Conservation (phyloP, 2,329 filamentous ascomycete genomes). For the Microdochium paspali region DNA sequence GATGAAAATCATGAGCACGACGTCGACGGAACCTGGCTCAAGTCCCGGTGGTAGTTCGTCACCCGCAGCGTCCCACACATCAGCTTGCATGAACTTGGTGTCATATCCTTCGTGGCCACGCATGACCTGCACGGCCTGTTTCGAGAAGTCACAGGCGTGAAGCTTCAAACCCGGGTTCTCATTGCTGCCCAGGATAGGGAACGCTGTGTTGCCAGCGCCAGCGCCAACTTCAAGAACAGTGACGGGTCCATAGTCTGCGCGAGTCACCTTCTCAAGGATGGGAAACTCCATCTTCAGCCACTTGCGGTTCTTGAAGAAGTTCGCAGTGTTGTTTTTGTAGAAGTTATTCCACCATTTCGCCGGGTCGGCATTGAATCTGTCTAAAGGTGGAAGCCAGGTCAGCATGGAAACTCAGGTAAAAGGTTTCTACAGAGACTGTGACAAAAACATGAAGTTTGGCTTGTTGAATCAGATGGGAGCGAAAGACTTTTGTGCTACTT, state of each 20-base stretch:
- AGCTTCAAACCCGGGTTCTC: constrained; percentile 73
- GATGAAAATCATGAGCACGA: constrained; percentile 93
- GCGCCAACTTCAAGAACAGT: constrained; percentile 85
- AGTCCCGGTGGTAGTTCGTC: constrained; percentile 68
- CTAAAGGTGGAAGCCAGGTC: constrained; percentile 36
- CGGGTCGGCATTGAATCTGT: constrained; percentile 79
- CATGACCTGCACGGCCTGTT: constrained; percentile 90
- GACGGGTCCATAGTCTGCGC: constrained; percentile 57
- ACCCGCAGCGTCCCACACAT: constrained; percentile 86
- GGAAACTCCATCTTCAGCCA: constrained; percentile 97
- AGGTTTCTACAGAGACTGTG: constrained; percentile 4
- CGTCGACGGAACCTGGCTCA: constrained; percentile 70
- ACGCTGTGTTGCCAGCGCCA: constrained; percentile 92
- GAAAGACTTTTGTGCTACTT: constrained; percentile 54
- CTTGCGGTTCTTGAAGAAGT: constrained; percentile 98
- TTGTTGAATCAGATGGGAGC: constrained; percentile 58
- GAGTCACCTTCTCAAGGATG: constrained; percentile 66
- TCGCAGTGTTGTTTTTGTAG: constrained; percentile 94
- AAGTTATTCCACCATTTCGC: constrained; percentile 98
- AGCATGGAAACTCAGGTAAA: constrained; percentile 3
- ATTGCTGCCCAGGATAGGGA: constrained; percentile 79
- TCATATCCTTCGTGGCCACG: constrained; percentile 70
- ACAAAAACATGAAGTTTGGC: not conserved
- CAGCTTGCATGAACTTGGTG: constrained; percentile 64
- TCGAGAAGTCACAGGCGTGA: constrained; percentile 94